A percentile compares a stretch with the other conserved stretches of the same genome.
These are phyloP conservation scores for Nakaseomyces delphensis DNA, from an alignment of 1,139 yeast genomes.

Conservation along the genomic window DNA sequence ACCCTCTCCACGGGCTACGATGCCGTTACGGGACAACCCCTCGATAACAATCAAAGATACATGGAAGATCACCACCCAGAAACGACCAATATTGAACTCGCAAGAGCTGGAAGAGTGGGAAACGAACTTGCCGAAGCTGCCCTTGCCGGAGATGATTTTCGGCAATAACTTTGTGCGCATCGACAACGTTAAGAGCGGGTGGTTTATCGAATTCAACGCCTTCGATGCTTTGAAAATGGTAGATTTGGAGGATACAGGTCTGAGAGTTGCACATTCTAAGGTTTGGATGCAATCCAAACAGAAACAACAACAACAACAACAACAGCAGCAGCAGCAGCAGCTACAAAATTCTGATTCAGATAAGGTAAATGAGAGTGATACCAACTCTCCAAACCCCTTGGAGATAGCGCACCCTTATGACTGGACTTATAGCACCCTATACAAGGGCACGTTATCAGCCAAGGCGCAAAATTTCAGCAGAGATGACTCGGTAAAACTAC, in stretches of 20 bases:
- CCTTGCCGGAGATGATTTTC: conserved; percentile 95
- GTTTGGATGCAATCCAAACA: conserved; percentile 73
- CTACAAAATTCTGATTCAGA: conserved; percentile 17
- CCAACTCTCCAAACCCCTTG: conserved; percentile 36
- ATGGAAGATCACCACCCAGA: conserved; percentile 69
- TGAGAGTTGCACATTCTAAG: conserved; percentile 77
- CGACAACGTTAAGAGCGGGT: conserved; percentile 34
- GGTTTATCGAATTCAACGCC: conserved; percentile 59
- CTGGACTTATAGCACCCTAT: conserved; percentile 88
- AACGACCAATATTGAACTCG: conserved; percentile 70
- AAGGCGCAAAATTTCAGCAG: conserved; percentile 13
- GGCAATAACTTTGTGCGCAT: conserved; percentile 73
- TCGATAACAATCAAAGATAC: conserved; percentile 50
- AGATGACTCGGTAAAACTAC: conserved; percentile 40
- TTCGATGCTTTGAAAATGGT: conserved; percentile 72
- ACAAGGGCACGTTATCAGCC: conserved; percentile 42
- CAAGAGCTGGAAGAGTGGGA: conserved; percentile 65
- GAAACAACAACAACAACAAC: conserved; percentile 22
- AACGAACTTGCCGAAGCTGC: conserved; percentile 46
- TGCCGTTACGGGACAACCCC: conserved; percentile 56
- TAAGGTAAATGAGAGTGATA: conserved; percentile 4
- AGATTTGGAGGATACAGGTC: conserved; percentile 40
- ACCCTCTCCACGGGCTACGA: conserved; percentile 59
- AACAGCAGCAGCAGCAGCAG: conserved; percentile 10
- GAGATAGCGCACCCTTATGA: conserved; percentile 74